A percentile compares a stretch with the other conserved stretches of the same genome.
Evolutionary conservation across 2,329 filamentous ascomycete genomes (phyloP).

Genomic region (Fusarium chlamydosporum): DNA sequence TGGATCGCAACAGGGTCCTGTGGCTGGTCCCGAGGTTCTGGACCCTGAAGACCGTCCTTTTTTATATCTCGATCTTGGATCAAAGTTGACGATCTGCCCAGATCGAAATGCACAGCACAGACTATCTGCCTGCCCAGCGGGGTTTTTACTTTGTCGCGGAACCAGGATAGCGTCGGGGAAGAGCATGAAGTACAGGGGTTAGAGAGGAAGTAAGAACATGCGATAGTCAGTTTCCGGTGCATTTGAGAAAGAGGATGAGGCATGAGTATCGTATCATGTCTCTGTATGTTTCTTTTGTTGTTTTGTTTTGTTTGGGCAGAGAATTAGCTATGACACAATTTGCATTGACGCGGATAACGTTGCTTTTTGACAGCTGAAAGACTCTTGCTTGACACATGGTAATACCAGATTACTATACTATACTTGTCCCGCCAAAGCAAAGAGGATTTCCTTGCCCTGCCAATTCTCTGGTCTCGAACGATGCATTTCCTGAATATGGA

Average conservation of each 20-base stretch:
- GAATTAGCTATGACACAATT: not conserved
- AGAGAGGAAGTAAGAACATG: not conserved
- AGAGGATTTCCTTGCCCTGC: not conserved
- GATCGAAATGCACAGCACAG: slow-evolving; percentile 26
- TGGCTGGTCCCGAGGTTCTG: slow-evolving; percentile 20
- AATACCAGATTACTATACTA: too few relatives aligned
- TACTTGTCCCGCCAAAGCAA: too few relatives aligned
- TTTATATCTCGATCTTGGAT: slow-evolving; percentile 29
- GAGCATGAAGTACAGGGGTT: slow-evolving; percentile 14
- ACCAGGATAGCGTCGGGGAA: slow-evolving; percentile 20
- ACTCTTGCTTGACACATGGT: not conserved
- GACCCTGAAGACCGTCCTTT: slow-evolving; percentile 22
- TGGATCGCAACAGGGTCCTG: slow-evolving; percentile 20
- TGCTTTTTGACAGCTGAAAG: slow-evolving; percentile 28
- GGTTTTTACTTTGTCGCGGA: slow-evolving; percentile 9
- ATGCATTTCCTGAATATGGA: not conserved
- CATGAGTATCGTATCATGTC: slow-evolving; percentile 22
- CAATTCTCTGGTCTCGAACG: not conserved
- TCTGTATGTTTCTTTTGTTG: slow-evolving; percentile 6
- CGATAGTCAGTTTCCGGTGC: slow-evolving; percentile 3
- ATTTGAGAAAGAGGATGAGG: slow-evolving; percentile 2
- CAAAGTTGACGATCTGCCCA: slow-evolving; percentile 26
- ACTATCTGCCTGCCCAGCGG: slow-evolving; percentile 6
- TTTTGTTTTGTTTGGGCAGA: not conserved
- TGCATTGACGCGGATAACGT: slow-evolving; percentile 7